Evolutionary conservation across 2,329 filamentous ascomycete genomes (phyloP).

Genomic region (Thelonectria discophora): DNA sequence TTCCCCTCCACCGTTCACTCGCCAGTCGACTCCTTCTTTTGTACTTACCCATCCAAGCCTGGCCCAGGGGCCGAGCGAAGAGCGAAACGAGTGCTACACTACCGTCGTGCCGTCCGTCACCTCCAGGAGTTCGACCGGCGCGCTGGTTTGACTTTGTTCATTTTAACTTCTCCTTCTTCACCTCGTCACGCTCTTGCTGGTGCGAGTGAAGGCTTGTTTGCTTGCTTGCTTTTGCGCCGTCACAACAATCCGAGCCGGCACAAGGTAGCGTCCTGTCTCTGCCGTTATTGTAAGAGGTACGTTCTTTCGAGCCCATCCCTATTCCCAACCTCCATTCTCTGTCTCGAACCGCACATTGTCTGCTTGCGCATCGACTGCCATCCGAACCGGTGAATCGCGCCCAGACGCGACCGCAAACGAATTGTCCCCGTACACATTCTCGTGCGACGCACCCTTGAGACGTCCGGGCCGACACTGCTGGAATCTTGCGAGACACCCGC

Average conservation of each 20-base stretch:
- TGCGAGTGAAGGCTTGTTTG: slow-evolving; percentile 9
- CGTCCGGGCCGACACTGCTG: slow-evolving; percentile 2
- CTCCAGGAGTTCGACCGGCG: slow-evolving; percentile 16
- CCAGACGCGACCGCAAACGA: slow-evolving; percentile 1
- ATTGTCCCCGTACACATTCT: background rate
- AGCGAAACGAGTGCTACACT: slow-evolving; percentile 21
- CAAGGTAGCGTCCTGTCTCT: slow-evolving; percentile 18
- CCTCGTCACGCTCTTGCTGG: slow-evolving; percentile 7
- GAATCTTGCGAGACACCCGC: slow-evolving; percentile 16
- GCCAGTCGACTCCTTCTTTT: slow-evolving; percentile 7
- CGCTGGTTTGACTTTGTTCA: slow-evolving; percentile 22
- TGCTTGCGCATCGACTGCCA: slow-evolving; percentile 3
- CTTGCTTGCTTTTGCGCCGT: slow-evolving; percentile 33
- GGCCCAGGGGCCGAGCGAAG: slow-evolving; percentile 17
- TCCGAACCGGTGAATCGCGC: slow-evolving; percentile 4
- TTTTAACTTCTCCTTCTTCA: slow-evolving; percentile 21
- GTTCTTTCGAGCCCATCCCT: slow-evolving; percentile 32
- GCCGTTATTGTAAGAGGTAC: slow-evolving; percentile 30
- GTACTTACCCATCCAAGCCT: slow-evolving; percentile 18
- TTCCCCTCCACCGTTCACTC: slow-evolving; percentile 24
- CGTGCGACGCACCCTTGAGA: slow-evolving; percentile 8
- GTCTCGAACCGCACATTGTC: background rate
- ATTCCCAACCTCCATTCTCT: slow-evolving; percentile 21
- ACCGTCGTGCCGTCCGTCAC: slow-evolving; percentile 8
- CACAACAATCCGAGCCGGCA: slow-evolving; percentile 23